Evolutionary conservation across 306 rosid species (phyloP).

Genomic region (Corylus heterophylla): DNA sequence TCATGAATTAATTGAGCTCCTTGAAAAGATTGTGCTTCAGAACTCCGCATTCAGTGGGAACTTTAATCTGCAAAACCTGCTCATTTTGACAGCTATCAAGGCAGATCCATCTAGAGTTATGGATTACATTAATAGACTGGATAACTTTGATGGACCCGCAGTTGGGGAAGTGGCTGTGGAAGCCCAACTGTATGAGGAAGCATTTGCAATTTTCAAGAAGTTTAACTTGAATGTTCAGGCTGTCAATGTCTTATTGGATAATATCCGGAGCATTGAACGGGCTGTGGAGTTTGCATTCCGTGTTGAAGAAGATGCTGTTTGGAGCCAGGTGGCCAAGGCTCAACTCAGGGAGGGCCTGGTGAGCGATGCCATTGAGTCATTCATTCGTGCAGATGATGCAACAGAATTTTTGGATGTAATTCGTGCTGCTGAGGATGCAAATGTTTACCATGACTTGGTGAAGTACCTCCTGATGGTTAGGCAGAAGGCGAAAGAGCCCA

Average conservation of each 20-base stretch:
- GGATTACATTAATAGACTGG: constrained; percentile 93
- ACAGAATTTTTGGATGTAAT: constrained; percentile 95
- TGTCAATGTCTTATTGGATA: constrained; percentile 88
- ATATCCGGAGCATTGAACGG: constrained; percentile 83
- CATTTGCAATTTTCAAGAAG: constrained; percentile 94
- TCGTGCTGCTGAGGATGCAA: constrained; percentile 71
- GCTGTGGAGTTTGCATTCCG: constrained; percentile 99
- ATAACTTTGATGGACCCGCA: constrained; percentile 97
- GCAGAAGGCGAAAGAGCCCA: constrained; percentile 91
- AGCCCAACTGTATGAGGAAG: constrained; percentile 91
- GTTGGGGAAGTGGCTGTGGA: constrained; percentile 98
- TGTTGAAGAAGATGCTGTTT: constrained; percentile 98
- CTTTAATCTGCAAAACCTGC: constrained; percentile 94
- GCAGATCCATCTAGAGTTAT: constrained; percentile 98
- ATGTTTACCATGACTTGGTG: constrained; percentile 93
- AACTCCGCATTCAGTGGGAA: constrained; percentile 99
- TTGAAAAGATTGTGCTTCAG: constrained; percentile 98
- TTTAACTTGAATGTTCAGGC: constrained; percentile 98
- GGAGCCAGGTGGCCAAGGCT: constrained; percentile 99
- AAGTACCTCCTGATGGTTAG: constrained; percentile 97
- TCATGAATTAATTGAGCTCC: constrained; percentile 97
- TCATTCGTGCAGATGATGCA: constrained; percentile 93
- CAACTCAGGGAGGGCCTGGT: constrained; percentile 95
- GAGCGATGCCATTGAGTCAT: constrained; percentile 98
- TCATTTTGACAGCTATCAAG: constrained; percentile 93